Evolutionary conservation across 805 yeast species (phyloP), one percentile per base, ranked within the genome.

Genomic region (Lachancea mirantina): DNA sequence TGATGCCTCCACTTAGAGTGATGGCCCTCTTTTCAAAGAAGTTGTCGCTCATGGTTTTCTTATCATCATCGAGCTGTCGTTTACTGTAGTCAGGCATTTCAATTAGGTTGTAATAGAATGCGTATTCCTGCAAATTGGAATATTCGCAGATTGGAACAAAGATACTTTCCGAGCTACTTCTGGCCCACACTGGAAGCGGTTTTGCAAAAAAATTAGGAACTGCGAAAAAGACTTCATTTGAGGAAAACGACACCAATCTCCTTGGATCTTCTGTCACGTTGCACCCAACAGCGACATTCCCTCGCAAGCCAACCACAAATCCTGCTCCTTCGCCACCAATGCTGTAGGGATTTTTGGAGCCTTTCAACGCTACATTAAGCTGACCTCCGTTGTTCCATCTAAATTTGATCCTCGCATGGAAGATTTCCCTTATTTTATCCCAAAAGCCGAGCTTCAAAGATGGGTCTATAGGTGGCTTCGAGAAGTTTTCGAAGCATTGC

Each of bases 381-480:
- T 66, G 64, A 8, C 75, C 70, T 1, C 69, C 61, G 14, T 71
- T 55, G 2, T 58, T 57, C 67, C 83, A 71, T 10, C 59, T 50
- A 35, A 85, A 65, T 2, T 55, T 57, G 33, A 78, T 57, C 13
- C 73, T 69, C 0, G 95, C 94, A 60, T 88, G 96, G 45, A 85
- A 61, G 10, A 80, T 65, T 18, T 77, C 67, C 30, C 95, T 62
- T 17, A 85, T 57, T 52, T 87, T 89, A 57, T 88, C 97, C 97
- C 97, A 88, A 45, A 87, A 78, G 1, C 97, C 97, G 9, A 85
- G 60, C 45, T 80, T 81, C 3, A 74, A 70, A 2, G 95, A 84
- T 0, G 88, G 88, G 53, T 88, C 97, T 10, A 82, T 60, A 0
- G 94, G 95, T 0, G 95, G 94, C 53, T 89, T 88, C 1, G 94